phyloP scores from a whole-genome alignment of 768 basidiomycete species.

The Lactifluus rugatus region DNA sequence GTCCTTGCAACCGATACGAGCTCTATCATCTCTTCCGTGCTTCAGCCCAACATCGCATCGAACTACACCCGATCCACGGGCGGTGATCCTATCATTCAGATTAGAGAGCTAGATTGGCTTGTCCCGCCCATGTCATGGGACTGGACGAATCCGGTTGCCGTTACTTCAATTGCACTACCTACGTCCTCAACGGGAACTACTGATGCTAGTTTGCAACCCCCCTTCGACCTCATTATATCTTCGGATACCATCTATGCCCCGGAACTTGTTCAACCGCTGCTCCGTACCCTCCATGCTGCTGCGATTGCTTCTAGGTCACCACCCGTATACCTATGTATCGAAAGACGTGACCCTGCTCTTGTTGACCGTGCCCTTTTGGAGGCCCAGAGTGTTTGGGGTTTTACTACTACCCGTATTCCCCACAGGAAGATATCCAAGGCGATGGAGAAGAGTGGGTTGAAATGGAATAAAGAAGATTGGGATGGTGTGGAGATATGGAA shows the following conservation, averaged over 20 bases:
- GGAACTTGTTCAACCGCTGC: constrained; percentile 55
- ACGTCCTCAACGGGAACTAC: background rate
- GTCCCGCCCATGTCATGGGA: constrained; percentile 44
- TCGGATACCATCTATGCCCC: constrained; percentile 74
- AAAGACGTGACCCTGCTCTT: constrained; percentile 64
- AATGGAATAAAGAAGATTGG: constrained; percentile 62
- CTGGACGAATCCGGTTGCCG: constrained; percentile 32
- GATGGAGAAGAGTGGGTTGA: constrained; percentile 44
- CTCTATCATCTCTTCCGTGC: constrained; percentile 53
- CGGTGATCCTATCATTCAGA: constrained; percentile 40
- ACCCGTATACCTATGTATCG: constrained; percentile 54
- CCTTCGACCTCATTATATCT: constrained; percentile 69
- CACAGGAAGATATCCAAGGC: constrained; percentile 44
- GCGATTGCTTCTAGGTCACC: constrained; percentile 36
- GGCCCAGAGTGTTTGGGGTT: constrained; percentile 47
- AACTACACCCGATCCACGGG: constrained; percentile 32
- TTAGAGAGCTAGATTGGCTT: constrained; percentile 65
- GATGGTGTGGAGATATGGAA: constrained; percentile 56
- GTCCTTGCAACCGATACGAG: too few relatives aligned
- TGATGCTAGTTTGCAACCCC: constrained; percentile 32
- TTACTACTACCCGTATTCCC: constrained; percentile 44
- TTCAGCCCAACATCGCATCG: constrained; percentile 47
- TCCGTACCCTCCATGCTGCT: constrained; percentile 53
- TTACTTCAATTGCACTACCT: constrained; percentile 25
- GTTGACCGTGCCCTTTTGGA: constrained; percentile 45